These are phyloP conservation scores for Colletotrichum camelliae DNA, from an alignment of 2,329 filamentous ascomycete genomes.

Conservation along the genomic window DNA sequence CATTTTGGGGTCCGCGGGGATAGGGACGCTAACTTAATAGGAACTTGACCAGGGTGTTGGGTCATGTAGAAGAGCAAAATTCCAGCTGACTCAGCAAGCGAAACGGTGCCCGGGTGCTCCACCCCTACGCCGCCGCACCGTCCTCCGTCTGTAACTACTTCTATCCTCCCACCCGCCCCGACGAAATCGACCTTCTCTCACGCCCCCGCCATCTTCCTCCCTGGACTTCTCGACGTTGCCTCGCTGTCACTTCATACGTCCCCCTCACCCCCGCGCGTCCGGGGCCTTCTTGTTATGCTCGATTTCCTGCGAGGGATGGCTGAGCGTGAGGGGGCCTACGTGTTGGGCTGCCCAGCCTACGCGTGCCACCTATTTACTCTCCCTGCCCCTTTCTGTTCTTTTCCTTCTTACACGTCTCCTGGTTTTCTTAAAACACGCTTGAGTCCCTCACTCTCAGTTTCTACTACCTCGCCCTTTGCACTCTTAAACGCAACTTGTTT, in stretches of 20 bases:
- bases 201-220: not conserved
- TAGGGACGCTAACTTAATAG: too few relatives aligned
- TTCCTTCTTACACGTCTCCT: not conserved
- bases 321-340: not conserved
- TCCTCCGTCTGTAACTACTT: not conserved
- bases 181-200: not conserved
- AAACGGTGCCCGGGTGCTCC: not conserved
- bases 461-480: not conserved
- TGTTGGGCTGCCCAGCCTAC: not conserved
- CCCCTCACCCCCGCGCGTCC: too few relatives aligned
- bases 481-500: too few relatives aligned
- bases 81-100: not conserved
- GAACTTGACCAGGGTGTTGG: too few relatives aligned
- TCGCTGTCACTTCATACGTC: too few relatives aligned
- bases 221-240: not conserved
- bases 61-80: not conserved
- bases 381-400: not conserved
- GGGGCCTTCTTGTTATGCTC: not conserved
- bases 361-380: not conserved
- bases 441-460: not conserved
- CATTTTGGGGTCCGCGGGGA: too few relatives aligned
- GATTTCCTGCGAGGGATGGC: not conserved
- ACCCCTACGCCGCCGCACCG: not conserved
- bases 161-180: not conserved
- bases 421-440: not conserved